phyloP scores from a whole-genome alignment of 257 asterid genomes.

The Scutellaria baicalensis region DNA sequence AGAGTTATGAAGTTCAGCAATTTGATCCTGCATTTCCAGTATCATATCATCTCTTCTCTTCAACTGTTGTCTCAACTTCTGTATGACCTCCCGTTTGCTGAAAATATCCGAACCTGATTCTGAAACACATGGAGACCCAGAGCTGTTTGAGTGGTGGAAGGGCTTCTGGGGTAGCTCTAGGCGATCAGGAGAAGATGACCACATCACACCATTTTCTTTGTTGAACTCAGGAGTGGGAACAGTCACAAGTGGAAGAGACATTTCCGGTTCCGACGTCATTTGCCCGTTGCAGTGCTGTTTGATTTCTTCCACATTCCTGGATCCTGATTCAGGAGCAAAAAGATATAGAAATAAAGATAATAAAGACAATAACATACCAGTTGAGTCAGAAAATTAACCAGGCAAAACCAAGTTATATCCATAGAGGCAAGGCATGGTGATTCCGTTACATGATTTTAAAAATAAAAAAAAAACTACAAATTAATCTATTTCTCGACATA shows the following conservation, averaged over 20 bases:
- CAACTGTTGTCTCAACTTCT: constrained; percentile 81
- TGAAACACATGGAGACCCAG: constrained; percentile 88
- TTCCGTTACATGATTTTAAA: not conserved
- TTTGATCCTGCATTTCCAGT: constrained; percentile 92
- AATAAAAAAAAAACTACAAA: not conserved
- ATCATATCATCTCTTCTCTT: constrained; percentile 91
- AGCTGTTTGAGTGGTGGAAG: constrained; percentile 78
- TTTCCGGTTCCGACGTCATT: constrained; percentile 48
- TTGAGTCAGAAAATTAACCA: not conserved
- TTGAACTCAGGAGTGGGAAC: constrained; percentile 55
- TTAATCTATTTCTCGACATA: not conserved
- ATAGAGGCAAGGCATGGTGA: constrained; percentile 2
- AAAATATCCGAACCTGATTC: constrained; percentile 91
- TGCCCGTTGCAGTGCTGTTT: constrained; percentile 59
- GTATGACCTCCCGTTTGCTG: constrained; percentile 84
- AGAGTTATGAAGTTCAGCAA: constrained; percentile 61
- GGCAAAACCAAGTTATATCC: not conserved
- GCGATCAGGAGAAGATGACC: constrained; percentile 80
- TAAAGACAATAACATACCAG: not conserved
- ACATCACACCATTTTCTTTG: constrained; percentile 64
- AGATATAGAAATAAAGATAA: not conserved
- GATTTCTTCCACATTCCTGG: constrained; percentile 39
- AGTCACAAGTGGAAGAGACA: constrained; percentile 65
- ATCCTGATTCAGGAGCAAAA: constrained; percentile 32
- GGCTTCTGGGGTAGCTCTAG: constrained; percentile 86